Conservation (phyloP, 116 monocot species). For the Iris pallida region DNA sequence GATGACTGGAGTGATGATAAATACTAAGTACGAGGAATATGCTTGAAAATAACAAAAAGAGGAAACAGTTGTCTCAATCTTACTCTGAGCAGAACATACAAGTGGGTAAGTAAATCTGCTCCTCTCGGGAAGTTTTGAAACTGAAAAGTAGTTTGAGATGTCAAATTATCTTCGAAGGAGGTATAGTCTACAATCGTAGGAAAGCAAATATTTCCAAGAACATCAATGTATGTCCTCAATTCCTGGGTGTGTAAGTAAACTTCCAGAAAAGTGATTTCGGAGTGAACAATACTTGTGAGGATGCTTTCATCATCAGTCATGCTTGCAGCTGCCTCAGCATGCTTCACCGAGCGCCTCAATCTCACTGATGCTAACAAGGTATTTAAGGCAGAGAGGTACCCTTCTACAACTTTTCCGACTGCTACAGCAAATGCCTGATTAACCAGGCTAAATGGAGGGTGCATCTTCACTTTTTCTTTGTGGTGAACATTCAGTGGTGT, state of each 20-base stretch:
- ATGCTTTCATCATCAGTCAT: slow-evolving; percentile 6
- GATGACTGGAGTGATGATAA: no score
- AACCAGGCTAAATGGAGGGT: slow-evolving; percentile 54
- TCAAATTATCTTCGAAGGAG: slow-evolving; percentile 30
- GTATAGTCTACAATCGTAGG: slow-evolving; percentile 27
- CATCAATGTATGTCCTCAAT: slow-evolving; percentile 64
- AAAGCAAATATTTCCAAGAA: slow-evolving; percentile 74
- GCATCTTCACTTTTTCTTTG: neutral
- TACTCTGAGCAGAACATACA: slow-evolving; percentile 96
- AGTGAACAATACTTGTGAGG: slow-evolving; percentile 31
- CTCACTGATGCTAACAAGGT: slow-evolving; percentile 68
- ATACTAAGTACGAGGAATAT: no score
- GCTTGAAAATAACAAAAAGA: neutral
- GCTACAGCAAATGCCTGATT: slow-evolving; percentile 92
- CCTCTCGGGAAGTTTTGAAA: slow-evolving; percentile 77
- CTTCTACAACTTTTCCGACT: slow-evolving; percentile 73
- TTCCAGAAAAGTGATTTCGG: slow-evolving; percentile 79
- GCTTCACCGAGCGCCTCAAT: slow-evolving; percentile 48
- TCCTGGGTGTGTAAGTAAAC: slow-evolving; percentile 82
- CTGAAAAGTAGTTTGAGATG: slow-evolving; percentile 20
- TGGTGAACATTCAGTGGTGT: neutral
- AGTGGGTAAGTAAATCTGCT: slow-evolving; percentile 84
- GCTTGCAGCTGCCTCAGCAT: slow-evolving; percentile 1
- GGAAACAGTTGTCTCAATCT: slow-evolving; percentile 40
- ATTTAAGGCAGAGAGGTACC: slow-evolving; percentile 67